Conservation (phyloP, 352 stramenopile species). For the Globisporangium okanoganense region DNA sequence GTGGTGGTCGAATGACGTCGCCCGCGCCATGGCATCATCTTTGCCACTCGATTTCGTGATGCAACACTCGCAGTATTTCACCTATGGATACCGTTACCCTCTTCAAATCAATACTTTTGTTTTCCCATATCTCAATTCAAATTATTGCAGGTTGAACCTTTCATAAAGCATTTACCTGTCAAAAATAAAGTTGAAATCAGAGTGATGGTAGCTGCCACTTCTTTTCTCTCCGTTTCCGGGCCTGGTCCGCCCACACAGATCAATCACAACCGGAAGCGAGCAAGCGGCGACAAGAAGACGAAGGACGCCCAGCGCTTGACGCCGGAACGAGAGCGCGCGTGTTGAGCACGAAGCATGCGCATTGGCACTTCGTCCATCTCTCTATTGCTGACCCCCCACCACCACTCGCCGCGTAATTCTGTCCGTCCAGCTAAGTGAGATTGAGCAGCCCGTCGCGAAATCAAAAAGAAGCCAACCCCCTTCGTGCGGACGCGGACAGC, state of each 20-base stretch:
- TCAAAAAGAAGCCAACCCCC: constrained; percentile 5
- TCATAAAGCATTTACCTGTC: not conserved
- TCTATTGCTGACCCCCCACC: not conserved
- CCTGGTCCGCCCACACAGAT: not conserved
- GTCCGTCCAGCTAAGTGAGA: not conserved
- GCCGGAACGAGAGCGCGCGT: not conserved
- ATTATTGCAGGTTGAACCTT: not conserved
- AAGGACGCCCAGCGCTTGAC: not conserved
- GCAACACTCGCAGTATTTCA: not conserved
- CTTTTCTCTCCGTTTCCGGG: not conserved
- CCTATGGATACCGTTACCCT: not conserved
- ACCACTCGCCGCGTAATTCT: not conserved
- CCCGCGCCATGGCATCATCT: constrained; percentile 13
- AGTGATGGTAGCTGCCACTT: constrained; percentile 7
- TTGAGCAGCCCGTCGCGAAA: not conserved
- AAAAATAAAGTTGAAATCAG: not conserved
- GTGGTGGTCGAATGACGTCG: constrained; percentile 1
- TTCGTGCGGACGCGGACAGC: not conserved
- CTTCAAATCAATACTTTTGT: not conserved
- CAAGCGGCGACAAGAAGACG: not conserved
- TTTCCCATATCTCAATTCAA: not conserved
- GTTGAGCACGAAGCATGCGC: constrained; percentile 4
- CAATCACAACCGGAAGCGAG: not conserved
- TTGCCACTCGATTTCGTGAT: not conserved
- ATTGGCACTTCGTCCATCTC: not conserved